phyloP scores from a whole-genome alignment of 1,284 basidiomycete species.

The Puccinia hordei region DNA sequence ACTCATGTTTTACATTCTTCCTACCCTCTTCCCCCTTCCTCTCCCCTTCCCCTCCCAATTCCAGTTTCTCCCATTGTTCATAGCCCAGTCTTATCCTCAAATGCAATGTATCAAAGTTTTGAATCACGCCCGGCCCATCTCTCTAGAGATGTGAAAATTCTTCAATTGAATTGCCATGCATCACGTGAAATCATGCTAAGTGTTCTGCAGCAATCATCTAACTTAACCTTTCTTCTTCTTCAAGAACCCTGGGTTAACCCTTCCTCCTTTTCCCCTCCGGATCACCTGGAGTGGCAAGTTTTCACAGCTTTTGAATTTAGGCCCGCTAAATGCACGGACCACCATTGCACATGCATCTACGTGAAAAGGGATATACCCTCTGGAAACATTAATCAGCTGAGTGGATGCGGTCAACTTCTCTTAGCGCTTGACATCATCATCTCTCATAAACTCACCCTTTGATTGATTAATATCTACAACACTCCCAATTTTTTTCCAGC shows the following conservation, averaged over 20 bases:
- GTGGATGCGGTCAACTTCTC: neutral
- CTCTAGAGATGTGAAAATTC: neutral
- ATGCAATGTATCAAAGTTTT: too few relatives aligned
- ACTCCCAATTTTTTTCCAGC: neutral
- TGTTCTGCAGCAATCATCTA: neutral
- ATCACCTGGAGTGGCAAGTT: neutral
- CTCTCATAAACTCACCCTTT: neutral
- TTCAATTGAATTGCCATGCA: neutral
- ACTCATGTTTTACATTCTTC: too few relatives aligned
- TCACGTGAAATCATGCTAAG: neutral
- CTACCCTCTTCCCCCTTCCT: too few relatives aligned
- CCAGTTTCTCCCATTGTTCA: too few relatives aligned
- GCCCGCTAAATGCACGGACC: neutral
- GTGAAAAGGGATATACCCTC: neutral
- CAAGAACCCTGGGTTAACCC: slow-evolving; percentile 16
- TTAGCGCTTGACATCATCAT: neutral
- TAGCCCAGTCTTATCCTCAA: too few relatives aligned
- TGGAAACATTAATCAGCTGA: neutral
- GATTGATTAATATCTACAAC: slow-evolving; percentile 5
- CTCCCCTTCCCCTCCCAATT: too few relatives aligned
- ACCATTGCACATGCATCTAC: neutral
- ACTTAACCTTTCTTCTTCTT: neutral
- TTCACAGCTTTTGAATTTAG: neutral
- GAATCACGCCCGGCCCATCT: too few relatives aligned
- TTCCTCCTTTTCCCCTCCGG: neutral